Evolutionary conservation across 2,329 filamentous ascomycete species (phyloP).

Genomic region (Xylariaceae sp.): DNA sequence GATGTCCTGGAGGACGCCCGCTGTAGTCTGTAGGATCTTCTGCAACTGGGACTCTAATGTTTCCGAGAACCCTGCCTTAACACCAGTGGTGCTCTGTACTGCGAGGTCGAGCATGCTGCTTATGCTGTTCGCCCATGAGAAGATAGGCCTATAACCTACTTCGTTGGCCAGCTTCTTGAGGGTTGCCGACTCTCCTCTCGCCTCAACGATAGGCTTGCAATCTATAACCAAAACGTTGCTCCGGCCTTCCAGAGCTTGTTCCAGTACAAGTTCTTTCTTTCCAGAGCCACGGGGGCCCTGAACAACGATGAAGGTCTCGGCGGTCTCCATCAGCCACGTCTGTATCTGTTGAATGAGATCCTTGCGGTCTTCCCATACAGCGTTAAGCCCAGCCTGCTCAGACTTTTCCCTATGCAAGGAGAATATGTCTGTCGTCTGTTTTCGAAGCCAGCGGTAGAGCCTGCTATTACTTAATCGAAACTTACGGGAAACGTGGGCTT

Average conservation of each 20-base stretch:
- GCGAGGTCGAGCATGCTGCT: constrained; percentile 90
- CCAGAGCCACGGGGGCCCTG: constrained; percentile 90
- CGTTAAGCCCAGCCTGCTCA: constrained; percentile 67
- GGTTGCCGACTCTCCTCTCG: constrained; percentile 78
- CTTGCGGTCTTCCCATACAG: constrained; percentile 84
- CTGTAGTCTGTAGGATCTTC: constrained; percentile 85
- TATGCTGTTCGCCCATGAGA: constrained; percentile 94
- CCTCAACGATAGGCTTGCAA: constrained; percentile 90
- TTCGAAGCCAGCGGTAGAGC: constrained; percentile 76
- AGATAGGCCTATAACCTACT: constrained; percentile 89
- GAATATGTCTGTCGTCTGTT: constrained; percentile 64
- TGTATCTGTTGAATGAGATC: constrained; percentile 77
- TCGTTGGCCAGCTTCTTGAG: constrained; percentile 76
- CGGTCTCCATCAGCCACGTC: constrained; percentile 81
- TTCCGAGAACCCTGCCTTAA: constrained; percentile 92
- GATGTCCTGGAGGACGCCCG: constrained; percentile 72
- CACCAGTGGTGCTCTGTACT: constrained; percentile 87
- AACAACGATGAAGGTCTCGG: constrained; percentile 89
- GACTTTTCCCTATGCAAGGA: constrained; percentile 51
- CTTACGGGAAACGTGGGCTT: constrained; percentile 75
- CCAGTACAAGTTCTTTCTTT: constrained; percentile 81
- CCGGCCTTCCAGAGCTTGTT: constrained; percentile 73
- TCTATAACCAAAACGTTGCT: constrained; percentile 81
- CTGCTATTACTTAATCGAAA: constrained; percentile 70
- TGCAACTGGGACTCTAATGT: constrained; percentile 83